A percentile compares a stretch with the other conserved stretches of the same genome.
Conservation (phyloP, 2,329 filamentous ascomycete genomes). For the Microsporum canis region DNA sequence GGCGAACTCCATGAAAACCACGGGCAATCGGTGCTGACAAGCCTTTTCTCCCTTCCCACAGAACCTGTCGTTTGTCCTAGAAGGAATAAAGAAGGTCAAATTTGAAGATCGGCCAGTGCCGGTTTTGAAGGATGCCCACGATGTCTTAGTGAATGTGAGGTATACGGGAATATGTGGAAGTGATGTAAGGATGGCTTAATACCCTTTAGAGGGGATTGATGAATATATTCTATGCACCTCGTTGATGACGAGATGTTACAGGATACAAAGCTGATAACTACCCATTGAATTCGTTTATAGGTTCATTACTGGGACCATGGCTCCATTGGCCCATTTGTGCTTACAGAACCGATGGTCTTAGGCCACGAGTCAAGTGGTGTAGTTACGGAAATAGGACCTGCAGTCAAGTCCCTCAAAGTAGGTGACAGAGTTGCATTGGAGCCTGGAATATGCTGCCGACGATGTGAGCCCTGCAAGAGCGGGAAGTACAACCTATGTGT, state of each 20-base stretch:
- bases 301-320: slow-evolving; percentile 41
- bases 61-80: slow-evolving; percentile 79
- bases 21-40: no score
- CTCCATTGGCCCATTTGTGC: slow-evolving; percentile 34
- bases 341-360: slow-evolving; percentile 41
- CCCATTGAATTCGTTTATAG: slow-evolving; percentile 16
- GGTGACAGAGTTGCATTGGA: slow-evolving; percentile 59
- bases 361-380: slow-evolving; percentile 65
- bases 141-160: slow-evolving; percentile 70
- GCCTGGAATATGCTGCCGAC: slow-evolving; percentile 53
- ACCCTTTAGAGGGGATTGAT: not conserved
- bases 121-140: slow-evolving; percentile 52
- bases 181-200: slow-evolving; percentile 43
- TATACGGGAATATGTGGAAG: slow-evolving; percentile 85
- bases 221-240: no score
- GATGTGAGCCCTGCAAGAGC: slow-evolving; percentile 54
- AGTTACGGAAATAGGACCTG: slow-evolving; percentile 56
- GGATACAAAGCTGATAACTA: not conserved
- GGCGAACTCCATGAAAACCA: no score
- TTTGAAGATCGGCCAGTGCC: slow-evolving; percentile 69
- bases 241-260: not conserved
- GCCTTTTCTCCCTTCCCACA: slow-evolving; percentile 22
- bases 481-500: slow-evolving; percentile 66
- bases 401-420: slow-evolving; percentile 50
- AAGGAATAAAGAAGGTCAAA: slow-evolving; percentile 59